Evolutionary conservation across 495 filamentous ascomycete species (phyloP).

Genomic region (Podospora pseudopauciseta): DNA sequence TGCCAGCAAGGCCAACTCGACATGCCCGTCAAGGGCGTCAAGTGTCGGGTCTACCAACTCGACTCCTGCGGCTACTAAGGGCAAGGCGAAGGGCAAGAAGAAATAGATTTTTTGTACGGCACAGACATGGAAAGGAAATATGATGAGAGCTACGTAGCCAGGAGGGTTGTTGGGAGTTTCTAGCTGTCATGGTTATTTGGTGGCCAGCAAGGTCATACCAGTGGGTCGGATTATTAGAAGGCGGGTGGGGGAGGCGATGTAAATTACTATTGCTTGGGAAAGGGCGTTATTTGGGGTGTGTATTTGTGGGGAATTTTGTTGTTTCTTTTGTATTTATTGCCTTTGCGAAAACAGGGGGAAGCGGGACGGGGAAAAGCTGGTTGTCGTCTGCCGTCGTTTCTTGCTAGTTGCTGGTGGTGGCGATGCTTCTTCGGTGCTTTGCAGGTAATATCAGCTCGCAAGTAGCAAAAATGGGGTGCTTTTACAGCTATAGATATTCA

Average conservation of each 20-base stretch:
- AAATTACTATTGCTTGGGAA: not conserved
- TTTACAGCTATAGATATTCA: not conserved
- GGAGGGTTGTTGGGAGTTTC: not conserved
- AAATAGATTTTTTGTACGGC: conserved; percentile 34
- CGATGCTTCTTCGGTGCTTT: not conserved
- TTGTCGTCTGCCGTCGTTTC: no score
- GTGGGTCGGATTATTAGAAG: not conserved
- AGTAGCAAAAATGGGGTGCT: not conserved
- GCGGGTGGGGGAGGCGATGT: no score
- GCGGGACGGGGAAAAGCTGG: not conserved
- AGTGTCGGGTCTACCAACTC: conserved; percentile 51
- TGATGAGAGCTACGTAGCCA: not conserved
- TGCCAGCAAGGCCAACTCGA: conserved; percentile 54
- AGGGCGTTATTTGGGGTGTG: not conserved
- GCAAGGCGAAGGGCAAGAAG: conserved; percentile 55
- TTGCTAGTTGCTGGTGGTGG: not conserved
- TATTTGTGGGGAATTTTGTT: not conserved
- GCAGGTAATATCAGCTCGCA: not conserved
- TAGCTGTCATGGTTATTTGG: not conserved
- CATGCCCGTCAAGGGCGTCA: conserved; percentile 52
- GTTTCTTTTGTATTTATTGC: not conserved
- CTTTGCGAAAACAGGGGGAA: not conserved
- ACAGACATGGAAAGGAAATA: not conserved
- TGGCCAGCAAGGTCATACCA: not conserved
- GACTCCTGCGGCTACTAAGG: conserved; percentile 37